phyloP scores from a whole-genome alignment of 1,139 yeast genomes.

The Saccharomyces hybrid region DNA sequence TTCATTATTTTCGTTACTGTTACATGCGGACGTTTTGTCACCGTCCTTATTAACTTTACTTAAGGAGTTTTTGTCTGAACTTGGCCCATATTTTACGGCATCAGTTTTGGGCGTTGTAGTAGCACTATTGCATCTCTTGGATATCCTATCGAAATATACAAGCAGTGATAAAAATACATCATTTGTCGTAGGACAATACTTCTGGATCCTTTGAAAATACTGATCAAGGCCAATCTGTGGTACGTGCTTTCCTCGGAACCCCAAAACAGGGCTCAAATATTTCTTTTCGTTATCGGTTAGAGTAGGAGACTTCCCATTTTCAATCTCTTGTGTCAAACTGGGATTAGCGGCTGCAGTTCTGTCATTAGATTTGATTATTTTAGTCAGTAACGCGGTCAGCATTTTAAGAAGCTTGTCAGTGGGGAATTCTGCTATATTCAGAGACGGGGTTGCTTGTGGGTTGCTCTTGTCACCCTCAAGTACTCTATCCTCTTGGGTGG shows the following conservation, averaged over 20 bases:
- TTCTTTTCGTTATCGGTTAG: conserved; percentile 1
- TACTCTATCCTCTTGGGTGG: not conserved
- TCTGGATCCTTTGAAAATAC: conserved; percentile 78
- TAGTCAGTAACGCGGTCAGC: conserved; percentile 75
- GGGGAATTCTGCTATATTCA: conserved; percentile 78
- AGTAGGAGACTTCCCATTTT: not conserved
- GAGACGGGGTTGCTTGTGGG: not conserved
- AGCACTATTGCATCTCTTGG: conserved; percentile 62
- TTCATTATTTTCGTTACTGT: not conserved
- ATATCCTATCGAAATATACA: conserved; percentile 91
- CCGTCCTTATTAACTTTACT: not conserved
- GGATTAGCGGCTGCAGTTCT: not conserved
- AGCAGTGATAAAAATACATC: conserved; percentile 85
- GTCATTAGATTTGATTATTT: conserved; percentile 85
- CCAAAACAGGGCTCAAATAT: conserved; percentile 43
- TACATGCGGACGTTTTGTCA: not conserved
- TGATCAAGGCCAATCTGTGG: conserved; percentile 92
- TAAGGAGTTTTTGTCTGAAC: not conserved
- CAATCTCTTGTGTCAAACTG: not conserved
- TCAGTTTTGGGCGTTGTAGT: conserved; percentile 1
- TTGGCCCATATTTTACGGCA: not conserved
- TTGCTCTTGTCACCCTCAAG: not conserved
- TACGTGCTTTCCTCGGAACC: conserved; percentile 91
- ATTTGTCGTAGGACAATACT: conserved; percentile 95
- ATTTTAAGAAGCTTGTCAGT: conserved; percentile 70